These are phyloP conservation scores for Hsuehochloa calcarea DNA, from an alignment of 176 grass and related monocot species.

Conservation along the genomic window DNA sequence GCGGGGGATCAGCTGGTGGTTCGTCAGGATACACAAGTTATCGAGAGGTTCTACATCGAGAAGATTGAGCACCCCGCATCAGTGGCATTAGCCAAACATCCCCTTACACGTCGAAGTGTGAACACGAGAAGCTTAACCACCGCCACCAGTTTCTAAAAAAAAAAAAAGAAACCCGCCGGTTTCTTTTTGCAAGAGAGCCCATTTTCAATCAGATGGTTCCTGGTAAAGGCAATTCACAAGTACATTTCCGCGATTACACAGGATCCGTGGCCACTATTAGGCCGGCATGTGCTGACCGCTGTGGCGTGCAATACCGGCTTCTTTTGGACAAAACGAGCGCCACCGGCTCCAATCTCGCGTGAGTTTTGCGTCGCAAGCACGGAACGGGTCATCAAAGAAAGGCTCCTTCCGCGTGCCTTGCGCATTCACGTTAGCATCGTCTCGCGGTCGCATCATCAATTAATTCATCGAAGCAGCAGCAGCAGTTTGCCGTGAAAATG, in stretches of 20 bases:
- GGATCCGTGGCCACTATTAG: background rate
- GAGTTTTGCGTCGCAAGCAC: constrained; percentile 4
- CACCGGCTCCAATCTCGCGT: background rate
- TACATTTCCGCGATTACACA: background rate
- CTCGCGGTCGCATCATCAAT: background rate
- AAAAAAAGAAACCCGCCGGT: too few species aligned
- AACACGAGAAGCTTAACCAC: background rate
- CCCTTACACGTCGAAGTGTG: background rate
- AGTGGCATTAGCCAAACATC: too few species aligned
- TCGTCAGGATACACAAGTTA: too few species aligned
- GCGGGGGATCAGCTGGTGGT: too few species aligned
- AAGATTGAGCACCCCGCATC: too few species aligned
- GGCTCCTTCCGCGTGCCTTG: background rate
- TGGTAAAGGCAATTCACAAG: background rate
- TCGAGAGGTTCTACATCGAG: too few species aligned
- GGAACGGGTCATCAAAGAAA: background rate
- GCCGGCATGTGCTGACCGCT: background rate
- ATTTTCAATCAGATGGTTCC: background rate
- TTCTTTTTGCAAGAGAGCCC: background rate
- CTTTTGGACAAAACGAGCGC: background rate
- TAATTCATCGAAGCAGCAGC: background rate
- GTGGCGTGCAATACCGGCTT: constrained; percentile 18
- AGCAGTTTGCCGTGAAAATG: background rate
- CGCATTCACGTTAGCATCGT: background rate
- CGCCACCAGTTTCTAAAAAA: background rate